Percentiles rank a stretch among this genome's conserved stretches.
Evolutionary conservation across 306 rosid genomes (phyloP).

Genomic region (Coriaria nepalensis): DNA sequence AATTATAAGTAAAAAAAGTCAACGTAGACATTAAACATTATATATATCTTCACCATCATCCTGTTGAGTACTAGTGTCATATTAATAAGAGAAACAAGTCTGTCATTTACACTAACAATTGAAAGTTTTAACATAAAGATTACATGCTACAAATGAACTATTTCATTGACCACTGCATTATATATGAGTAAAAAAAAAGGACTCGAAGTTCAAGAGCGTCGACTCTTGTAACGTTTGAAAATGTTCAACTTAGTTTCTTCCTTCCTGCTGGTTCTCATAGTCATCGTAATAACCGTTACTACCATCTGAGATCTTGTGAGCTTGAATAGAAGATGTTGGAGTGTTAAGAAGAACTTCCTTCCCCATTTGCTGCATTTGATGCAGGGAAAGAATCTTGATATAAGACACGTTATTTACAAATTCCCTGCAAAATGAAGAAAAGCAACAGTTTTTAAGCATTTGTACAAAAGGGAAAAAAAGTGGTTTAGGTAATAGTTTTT

Average conservation of each 20-base stretch:
- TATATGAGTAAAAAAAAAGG: constrained; percentile 13
- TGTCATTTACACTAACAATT: no score
- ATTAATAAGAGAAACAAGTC: no score
- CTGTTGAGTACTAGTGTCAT: no score
- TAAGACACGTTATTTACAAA: constrained; percentile 61
- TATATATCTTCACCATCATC: no score
- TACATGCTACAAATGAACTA: no score
- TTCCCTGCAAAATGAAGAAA: constrained; percentile 34
- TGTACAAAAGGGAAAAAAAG: neutral
- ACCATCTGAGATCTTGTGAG: constrained; percentile 26
- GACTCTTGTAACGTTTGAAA: no score
- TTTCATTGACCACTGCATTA: neutral
- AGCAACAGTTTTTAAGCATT: constrained; percentile 4
- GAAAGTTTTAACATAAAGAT: no score
- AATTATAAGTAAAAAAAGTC: no score
- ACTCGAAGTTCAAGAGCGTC: constrained; percentile 28
- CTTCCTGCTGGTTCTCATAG: constrained; percentile 29
- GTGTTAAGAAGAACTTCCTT: constrained; percentile 23
- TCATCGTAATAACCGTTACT: constrained; percentile 27
- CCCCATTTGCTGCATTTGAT: constrained; percentile 59
- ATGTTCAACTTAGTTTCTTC: constrained; percentile 33
- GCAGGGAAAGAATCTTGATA: constrained; percentile 57
- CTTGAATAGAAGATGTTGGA: constrained; percentile 22
- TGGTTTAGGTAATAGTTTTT: no score
- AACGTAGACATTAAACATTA: no score